Conservation (phyloP, 441 rosid species). For the Erodium moschatum region DNA sequence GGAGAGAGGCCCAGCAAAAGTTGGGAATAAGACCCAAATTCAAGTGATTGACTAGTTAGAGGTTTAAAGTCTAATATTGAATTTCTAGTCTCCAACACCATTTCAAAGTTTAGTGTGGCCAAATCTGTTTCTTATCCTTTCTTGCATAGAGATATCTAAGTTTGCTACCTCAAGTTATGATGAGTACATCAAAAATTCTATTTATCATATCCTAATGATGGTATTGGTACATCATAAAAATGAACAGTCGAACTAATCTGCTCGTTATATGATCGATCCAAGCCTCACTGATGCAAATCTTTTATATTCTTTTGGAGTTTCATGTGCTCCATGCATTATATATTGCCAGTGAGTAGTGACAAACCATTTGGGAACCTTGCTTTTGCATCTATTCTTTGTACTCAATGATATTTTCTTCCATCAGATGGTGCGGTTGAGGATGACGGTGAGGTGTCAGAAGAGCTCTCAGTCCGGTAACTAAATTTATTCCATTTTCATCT, state of each 20-base stretch:
- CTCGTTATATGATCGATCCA: not conserved
- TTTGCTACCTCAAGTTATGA: not conserved
- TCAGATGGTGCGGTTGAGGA: constrained; percentile 28
- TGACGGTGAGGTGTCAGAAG: constrained; percentile 36
- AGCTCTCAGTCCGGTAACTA: constrained; percentile 35
- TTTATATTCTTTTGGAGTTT: not conserved
- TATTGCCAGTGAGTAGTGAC: not conserved
- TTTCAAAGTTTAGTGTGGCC: not conserved
- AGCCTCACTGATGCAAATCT: not conserved
- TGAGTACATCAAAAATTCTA: too few species aligned
- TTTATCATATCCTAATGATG: not conserved
- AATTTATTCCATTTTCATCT: not conserved
- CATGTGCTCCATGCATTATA: not conserved
- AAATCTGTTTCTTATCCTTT: not conserved
- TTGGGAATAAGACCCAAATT: too few species aligned
- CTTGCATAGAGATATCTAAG: not conserved
- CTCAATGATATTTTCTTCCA: constrained; percentile 12
- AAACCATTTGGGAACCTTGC: not conserved
- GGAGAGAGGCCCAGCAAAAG: too few species aligned
- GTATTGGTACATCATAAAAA: not conserved
- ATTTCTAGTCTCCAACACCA: not conserved
- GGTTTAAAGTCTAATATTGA: not conserved
- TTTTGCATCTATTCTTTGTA: not conserved
- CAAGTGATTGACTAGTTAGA: too few species aligned
- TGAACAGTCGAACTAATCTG: not conserved